These are phyloP conservation scores for Chlorella sorokiniana DNA, from an alignment of 139 green algal species.

Conservation along the genomic window DNA sequence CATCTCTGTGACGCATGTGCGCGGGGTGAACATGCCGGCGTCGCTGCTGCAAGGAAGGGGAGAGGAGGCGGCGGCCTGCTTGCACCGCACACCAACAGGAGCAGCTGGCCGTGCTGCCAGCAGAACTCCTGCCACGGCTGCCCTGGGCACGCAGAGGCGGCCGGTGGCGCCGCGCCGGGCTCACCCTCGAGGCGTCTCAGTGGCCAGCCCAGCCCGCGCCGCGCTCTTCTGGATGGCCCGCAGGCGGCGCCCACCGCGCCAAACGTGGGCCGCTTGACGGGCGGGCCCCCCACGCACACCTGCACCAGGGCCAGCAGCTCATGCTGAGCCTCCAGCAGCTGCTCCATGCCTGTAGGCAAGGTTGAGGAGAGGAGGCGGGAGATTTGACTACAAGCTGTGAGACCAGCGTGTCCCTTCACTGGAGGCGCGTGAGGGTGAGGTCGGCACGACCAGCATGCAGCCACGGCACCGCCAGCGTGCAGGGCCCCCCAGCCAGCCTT, in stretches of 20 bases:
- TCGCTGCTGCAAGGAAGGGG: not conserved
- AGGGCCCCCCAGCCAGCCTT: too few species aligned
- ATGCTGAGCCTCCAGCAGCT: constrained; percentile 29
- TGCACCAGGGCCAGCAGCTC: constrained; percentile 38
- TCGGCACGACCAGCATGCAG: too few species aligned
- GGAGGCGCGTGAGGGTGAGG: too few species aligned
- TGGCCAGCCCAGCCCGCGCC: not conserved
- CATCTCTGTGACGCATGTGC: constrained; percentile 24
- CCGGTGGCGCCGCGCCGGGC: too few species aligned
- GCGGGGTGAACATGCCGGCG: not conserved
- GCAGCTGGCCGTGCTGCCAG: too few species aligned
- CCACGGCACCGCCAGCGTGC: too few species aligned
- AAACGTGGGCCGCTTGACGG: constrained; percentile 32
- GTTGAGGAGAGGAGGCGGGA: not conserved
- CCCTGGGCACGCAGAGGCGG: too few species aligned
- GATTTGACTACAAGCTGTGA: too few species aligned
- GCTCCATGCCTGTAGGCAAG: constrained; percentile 35
- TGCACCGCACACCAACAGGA: too few species aligned
- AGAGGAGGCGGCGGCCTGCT: too few species aligned
- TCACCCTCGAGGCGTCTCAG: not conserved
- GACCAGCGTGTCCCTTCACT: too few species aligned
- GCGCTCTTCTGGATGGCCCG: constrained; percentile 14
- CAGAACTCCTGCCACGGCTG: too few species aligned
- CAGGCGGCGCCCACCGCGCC: constrained; percentile 21
- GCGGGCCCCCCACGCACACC: constrained; percentile 2